Evolutionary conservation across 345 rosid genomes (phyloP).

Genomic region (Aurinia saxatilis): DNA sequence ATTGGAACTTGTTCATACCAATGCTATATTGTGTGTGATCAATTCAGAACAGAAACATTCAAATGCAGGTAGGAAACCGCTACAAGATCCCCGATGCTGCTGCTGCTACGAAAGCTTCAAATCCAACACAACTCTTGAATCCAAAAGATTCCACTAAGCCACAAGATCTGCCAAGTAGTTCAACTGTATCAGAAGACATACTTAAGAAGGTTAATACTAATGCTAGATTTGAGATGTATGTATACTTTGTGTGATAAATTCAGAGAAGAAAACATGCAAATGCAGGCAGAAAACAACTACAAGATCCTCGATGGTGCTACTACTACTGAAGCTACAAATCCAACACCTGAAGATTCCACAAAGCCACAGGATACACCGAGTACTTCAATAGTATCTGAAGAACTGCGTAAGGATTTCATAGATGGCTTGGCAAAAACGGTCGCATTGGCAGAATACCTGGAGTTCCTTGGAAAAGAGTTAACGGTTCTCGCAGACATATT

Average conservation of each 20-base stretch:
- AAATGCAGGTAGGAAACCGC: slow-evolving; percentile 44
- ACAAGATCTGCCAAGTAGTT: slow-evolving; percentile 2
- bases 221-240: background rate
- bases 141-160: slow-evolving; percentile 30
- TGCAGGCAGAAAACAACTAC: slow-evolving; percentile 48
- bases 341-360: slow-evolving; percentile 31
- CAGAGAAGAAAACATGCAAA: background rate
- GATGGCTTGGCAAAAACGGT: slow-evolving; percentile 40
- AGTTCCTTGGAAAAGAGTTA: slow-evolving; percentile 7
- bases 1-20: background rate
- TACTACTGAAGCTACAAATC: slow-evolving; percentile 5
- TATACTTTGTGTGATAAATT: background rate
- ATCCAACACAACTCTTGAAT: slow-evolving; percentile 26
- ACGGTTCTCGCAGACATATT: slow-evolving; percentile 38
- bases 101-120: background rate
- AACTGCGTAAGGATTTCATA: slow-evolving; percentile 23
- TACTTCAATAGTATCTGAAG: slow-evolving; percentile 7
- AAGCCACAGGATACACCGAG: slow-evolving; percentile 15
- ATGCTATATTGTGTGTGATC: background rate
- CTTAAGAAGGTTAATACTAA: background rate
- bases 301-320: slow-evolving; percentile 27
- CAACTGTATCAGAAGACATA: background rate
- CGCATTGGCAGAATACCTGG: slow-evolving; percentile 45
- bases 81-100: slow-evolving; percentile 32
- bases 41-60: background rate